A percentile compares a stretch with the other conserved stretches of the same genome.
phyloP scores from a whole-genome alignment of 225 moss, liverwort and hornwort species.

The Anthoceros angustus region DNA sequence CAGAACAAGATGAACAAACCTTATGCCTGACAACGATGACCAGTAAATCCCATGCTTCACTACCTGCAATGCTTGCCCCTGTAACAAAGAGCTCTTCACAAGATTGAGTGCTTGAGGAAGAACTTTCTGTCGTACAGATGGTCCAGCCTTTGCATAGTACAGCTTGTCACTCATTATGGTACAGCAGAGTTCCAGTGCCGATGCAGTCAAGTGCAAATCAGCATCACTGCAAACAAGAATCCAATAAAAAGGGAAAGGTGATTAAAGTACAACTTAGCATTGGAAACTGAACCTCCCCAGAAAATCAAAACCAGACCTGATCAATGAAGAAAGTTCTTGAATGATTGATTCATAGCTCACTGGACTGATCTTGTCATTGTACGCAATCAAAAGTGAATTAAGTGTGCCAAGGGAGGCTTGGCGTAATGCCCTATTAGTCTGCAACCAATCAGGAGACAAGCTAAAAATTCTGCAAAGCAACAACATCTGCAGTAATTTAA shows the following conservation, averaged over 20 bases:
- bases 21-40: background rate
- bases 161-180: conserved; percentile 99
- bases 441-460: conserved; percentile 5
- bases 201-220: conserved; percentile 97
- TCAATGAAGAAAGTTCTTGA: conserved; percentile 82
- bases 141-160: conserved; percentile 88
- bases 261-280: too few species aligned
- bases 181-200: conserved; percentile 96
- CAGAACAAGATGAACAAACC: background rate
- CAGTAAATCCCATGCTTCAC: background rate
- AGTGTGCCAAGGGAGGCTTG: conserved; percentile 96
- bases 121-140: conserved; percentile 73
- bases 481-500: background rate
- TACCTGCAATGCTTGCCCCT: conserved; percentile 99
- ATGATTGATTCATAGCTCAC: conserved; percentile 90
- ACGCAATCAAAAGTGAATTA: conserved; percentile 75
- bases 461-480: background rate
- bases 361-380: conserved; percentile 82
- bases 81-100: conserved; percentile 85
- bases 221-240: conserved; percentile 50
- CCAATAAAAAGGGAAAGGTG: background rate
- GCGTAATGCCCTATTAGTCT: conserved; percentile 88
- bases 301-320: conserved; percentile 35
- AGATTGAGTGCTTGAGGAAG: conserved; percentile 90
- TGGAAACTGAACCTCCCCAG: too few species aligned